Evolutionary conservation across 768 basidiomycete species (phyloP).

Genomic region (Postia placenta): DNA sequence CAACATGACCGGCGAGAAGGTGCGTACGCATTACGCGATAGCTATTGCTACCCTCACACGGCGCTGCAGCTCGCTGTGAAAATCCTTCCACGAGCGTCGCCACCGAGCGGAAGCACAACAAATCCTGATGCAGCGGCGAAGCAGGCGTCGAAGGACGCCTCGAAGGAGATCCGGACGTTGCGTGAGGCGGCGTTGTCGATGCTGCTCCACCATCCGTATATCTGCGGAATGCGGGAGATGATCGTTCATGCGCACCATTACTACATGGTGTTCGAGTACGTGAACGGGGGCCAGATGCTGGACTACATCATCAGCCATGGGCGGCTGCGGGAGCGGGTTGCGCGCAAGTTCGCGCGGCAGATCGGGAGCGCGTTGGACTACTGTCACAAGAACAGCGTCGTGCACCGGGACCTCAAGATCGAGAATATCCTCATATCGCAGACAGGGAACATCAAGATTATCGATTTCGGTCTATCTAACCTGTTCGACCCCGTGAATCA

Average conservation of each 20-base stretch:
- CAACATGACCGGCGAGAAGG: slow-evolving; percentile 88
- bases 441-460: slow-evolving; percentile 99
- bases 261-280: slow-evolving; percentile 99
- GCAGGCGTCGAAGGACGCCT: slow-evolving; percentile 82
- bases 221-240: slow-evolving; percentile 99
- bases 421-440: slow-evolving; percentile 99
- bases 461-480: slow-evolving; percentile 98
- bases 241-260: slow-evolving; percentile 97
- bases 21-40: slow-evolving; percentile 28
- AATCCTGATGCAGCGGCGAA: slow-evolving; percentile 59
- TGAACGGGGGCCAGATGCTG: slow-evolving; percentile 98
- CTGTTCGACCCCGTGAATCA: slow-evolving; percentile 79
- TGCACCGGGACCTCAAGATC: slow-evolving; percentile 98
- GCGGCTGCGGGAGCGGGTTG: slow-evolving; percentile 88
- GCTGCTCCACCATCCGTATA: slow-evolving; percentile 96
- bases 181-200: slow-evolving; percentile 94
- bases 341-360: slow-evolving; percentile 95
- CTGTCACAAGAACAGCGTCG: slow-evolving; percentile 95
- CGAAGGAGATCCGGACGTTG: slow-evolving; percentile 93
- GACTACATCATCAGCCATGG: slow-evolving; percentile 99
- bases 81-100: slow-evolving; percentile 86
- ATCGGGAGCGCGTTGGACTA: slow-evolving; percentile 96
- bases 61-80: slow-evolving; percentile 85
- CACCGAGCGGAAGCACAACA: slow-evolving; percentile 47
- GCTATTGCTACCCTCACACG: slow-evolving; percentile 1